Base-by-base conservation (phyloP, 2,329 filamentous ascomycete species). In the Arachnomyces sp. region DNA sequence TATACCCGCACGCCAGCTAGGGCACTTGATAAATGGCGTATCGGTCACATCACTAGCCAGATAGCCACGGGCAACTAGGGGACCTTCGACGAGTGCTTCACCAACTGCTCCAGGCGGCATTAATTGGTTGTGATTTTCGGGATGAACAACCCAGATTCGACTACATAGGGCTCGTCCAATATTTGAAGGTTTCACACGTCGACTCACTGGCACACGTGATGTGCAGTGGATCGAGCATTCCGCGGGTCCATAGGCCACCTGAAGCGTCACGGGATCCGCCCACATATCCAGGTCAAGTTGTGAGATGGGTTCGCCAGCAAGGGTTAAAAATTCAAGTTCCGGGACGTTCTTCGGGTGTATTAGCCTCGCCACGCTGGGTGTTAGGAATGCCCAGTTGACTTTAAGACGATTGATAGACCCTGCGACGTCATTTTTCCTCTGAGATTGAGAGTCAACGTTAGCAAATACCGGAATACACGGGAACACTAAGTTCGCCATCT, bases 371-470 rank as follows among this genome's bases (percentile, higher is more conserved):
- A 80, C 64, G 0, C 73, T 63, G 1, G 75, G 70, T 0, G 77
- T 80, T 55, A 80, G 68, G 51, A 74, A 72, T 1, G 66, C 69
- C 65, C 65, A 71, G 21, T 65, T 72, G 14, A 70, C 68, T 4
- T 65, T 53, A 61, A 73, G 70, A 0, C 61, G 49, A 3, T 63
- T 59, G 28, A 77, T 69, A 1, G 63, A 65, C 1, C 62, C 65
- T 1, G 61, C 56, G 3, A 77, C 61, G 33, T 73, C 63, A 31
- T 65, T 59, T 1, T 63, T 45, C 17, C 67, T n/a, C n/a, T n/a
- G n/a, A n/a, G n/a, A n/a, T n/a, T n/a, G n/a, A n/a, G n/a, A n/a
- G n/a, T n/a, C n/a, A n/a, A n/a, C n/a, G n/a, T n/a, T n/a, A n/a
- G n/a, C n/a, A n/a, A n/a, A n/a, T n/a, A n/a, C n/a, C n/a, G n/a